Base-by-base conservation (phyloP, 164 flowering plant genomes). In the Houttuynia cordata region DNA sequence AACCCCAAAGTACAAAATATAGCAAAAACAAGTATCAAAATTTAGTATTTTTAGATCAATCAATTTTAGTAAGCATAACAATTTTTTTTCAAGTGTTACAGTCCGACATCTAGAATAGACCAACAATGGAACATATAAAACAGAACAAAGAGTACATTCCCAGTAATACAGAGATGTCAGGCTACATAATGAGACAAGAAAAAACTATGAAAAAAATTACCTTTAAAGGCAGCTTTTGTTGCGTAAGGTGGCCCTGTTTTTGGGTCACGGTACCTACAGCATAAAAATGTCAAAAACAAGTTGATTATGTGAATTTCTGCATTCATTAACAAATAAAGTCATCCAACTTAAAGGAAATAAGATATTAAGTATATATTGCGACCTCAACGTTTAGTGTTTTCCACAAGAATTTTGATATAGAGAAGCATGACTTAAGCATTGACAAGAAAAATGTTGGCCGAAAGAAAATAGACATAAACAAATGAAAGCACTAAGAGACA, bases 161-260 rank as follows among this genome's bases (percentile, higher is more conserved):
- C 37, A 30, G 6, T 30, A 30, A 30, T 30, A 6, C 37, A 30
- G 37, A 30, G 6, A 30, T 30, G 2, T 30, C 37, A 30, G 6
- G 37, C 6, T 30, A 30, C 37, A 30, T 30, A 30, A 30, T 30
- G 37, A 30, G 6, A 30, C 37, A 30, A 30, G 6, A 30, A 2
- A 30, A 2, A n/a, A n/a, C 37, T 30, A 30, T 30, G 2, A 14
- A 45, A 45, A n/a, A n/a, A n/a, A n/a, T n/a, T 80, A 90, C 99
- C 88, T 74, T 77, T 84, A 67, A 94, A 94, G 61, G 99, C 95
- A 74, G 91, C 97, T 71, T 83, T 85, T 47, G 91, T 94, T 53
- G 97, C 93, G 74, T 86, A 94, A 62, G 89, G 85, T 64, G 81
- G 58, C 37, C 97, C 99, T 12, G 97, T 91, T 76, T 81, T 86